These are phyloP conservation scores for Ceratobasidium sp. DNA, from an alignment of 1,284 basidiomycete species.

Conservation along the genomic window DNA sequence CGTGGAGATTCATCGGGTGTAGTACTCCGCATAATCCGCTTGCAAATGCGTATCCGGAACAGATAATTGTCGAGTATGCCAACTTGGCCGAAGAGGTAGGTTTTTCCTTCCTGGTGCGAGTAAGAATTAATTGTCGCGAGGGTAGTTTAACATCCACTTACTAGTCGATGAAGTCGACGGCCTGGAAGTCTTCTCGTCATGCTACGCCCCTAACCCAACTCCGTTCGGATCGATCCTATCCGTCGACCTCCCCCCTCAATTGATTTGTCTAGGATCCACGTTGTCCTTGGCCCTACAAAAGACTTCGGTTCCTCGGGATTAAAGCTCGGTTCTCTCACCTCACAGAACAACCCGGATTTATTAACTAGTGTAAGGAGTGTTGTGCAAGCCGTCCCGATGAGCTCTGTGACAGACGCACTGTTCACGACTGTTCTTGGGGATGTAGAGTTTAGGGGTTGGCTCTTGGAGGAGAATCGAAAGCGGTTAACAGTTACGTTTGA, in stretches of 20 bases:
- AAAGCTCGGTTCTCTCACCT: conserved; percentile 38
- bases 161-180: conserved; percentile 38
- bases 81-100: conserved; percentile 32
- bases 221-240: conserved; percentile 36
- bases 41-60: conserved; percentile 19
- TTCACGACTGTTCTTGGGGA: conserved; percentile 20
- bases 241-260: conserved; percentile 5
- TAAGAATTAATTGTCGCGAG: neutral
- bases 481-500: conserved; percentile 20
- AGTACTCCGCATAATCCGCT: conserved; percentile 42
- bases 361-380: conserved; percentile 18
- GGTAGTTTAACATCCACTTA: conserved; percentile 38
- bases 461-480: conserved; percentile 14
- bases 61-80: conserved; percentile 21
- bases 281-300: conserved; percentile 39
- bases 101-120: neutral
- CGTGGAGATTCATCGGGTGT: neutral
- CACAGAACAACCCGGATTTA: conserved; percentile 41
- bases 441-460: conserved; percentile 20
- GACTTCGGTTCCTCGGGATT: conserved; percentile 42
- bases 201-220: conserved; percentile 33
- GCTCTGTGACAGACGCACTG: conserved; percentile 12
- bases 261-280: conserved; percentile 37
- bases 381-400: conserved; percentile 13
- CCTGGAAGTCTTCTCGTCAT: conserved; percentile 33